Base-by-base conservation (phyloP, 176 grass and related monocot species). In the Carex parvula region DNA sequence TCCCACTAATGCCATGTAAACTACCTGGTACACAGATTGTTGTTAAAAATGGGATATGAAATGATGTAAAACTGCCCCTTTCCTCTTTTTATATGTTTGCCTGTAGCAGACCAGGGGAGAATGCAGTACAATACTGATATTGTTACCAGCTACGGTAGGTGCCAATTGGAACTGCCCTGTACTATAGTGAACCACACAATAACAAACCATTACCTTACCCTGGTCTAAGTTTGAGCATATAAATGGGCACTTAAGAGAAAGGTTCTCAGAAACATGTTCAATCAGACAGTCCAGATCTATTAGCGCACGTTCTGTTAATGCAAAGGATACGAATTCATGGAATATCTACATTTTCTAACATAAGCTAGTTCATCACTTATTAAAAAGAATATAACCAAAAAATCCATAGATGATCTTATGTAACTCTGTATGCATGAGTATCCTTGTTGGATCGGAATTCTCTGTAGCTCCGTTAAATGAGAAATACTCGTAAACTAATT, bases 1-100 rank as follows among this genome's bases (percentile, higher is more conserved):
- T 71, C 96, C 93, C 29, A 98, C 96, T 79, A 95, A 64, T 86
- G 86, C 96, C 91, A 95, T 93, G 86, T 95, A 98, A 63, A 83
- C 88, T 53, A 91, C 89, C 83, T 91, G 50, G 60, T 87, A 29
- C 32, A 85, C 33, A 61, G 64, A 17, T 21, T 35, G 44, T 48
- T 69, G 2, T 50, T 66, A 67, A 64, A 64, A 26, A 55, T 55
- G 9, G 20, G 8, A 46, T 32, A 78, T 78, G 14, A 52, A 30
- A 78, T n/a, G n/a, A n/a, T 55, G 21, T 26, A 55, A 14, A 54
- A 12, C 17, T 71, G 30, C 14, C 2, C 59, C 15, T 16, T 54
- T 53, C 53, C 37, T 46, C 18, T 29, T 54, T 54, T 30, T 20
- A 15, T 78, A 21, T 30, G 18, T 12, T 21, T 9, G 3, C 9